Evolutionary conservation across 805 yeast species (phyloP).

Genomic region (Metschnikowia orientalis): DNA sequence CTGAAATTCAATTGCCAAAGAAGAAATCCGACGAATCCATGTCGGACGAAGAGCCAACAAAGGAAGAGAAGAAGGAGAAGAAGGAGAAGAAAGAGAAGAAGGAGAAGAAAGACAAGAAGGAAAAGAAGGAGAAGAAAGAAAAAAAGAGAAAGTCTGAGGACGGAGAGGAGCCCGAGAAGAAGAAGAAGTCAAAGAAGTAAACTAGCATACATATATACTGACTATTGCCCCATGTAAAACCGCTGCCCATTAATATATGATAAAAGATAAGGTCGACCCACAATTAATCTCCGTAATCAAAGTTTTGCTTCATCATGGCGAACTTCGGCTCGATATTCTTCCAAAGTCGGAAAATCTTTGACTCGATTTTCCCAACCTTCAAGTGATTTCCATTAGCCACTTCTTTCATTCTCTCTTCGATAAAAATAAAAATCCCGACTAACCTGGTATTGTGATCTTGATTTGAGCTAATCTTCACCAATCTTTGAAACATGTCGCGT

Average conservation of each 20-base stretch:
- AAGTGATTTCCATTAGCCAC: conserved; percentile 2
- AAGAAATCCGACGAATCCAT: conserved; percentile 47
- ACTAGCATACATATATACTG: conserved; percentile 3
- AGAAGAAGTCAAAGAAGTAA: conserved; percentile 50
- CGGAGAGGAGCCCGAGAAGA: conserved; percentile 46
- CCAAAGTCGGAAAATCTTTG: conserved; percentile 3
- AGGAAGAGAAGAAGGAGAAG: conserved; percentile 38
- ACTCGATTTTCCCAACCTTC: conserved; percentile 4
- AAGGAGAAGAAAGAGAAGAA: conserved; percentile 53
- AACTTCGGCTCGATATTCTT: conserved; percentile 2
- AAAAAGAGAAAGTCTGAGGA: conserved; percentile 20
- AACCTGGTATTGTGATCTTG: conserved; percentile 5
- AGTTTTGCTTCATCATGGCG: neutral
- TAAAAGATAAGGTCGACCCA: too few relatives aligned
- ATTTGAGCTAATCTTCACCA: conserved; percentile 1
- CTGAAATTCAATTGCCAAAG: conserved; percentile 44
- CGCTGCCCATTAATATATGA: too few relatives aligned
- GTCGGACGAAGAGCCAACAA: conserved; percentile 22
- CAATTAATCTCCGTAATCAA: too few relatives aligned
- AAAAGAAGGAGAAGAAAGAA: conserved; percentile 40
- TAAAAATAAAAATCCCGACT: conserved; percentile 6
- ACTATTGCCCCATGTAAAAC: conserved; percentile 6
- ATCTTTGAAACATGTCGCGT: conserved; percentile 1
- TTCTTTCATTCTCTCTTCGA: conserved; percentile 4
- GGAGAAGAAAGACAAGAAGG: conserved; percentile 50